Base-by-base conservation (phyloP, 805 yeast species). In the Wickerhamiella spandovensis region DNA sequence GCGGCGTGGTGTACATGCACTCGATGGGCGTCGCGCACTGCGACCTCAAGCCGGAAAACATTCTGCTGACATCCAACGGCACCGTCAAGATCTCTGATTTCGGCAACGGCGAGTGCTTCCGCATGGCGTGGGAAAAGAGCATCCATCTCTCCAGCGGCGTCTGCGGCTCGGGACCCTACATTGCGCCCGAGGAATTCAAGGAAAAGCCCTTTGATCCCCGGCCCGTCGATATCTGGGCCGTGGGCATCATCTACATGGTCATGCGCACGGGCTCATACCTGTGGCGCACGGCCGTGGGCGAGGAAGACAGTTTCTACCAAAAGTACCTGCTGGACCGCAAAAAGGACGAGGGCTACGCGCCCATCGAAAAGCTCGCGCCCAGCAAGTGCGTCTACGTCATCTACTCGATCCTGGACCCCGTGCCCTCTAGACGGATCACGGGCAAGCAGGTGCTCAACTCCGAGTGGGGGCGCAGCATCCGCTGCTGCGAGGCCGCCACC, bases 381-480 rank as follows among this genome's bases (percentile, higher is more conserved):
- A 89, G 94, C 1, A 72, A 95, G 58, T 89, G 97, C 63, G 73
- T 95, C 48, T 90, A 90, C 61, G 97, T 90, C 41, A 83, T 92
- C 52, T 90, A 90, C 64, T 85, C 95, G 20, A 84, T 92, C 50
- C 70, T 92, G 58, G 97, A 92, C 63, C 98, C 98, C 1, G 79
- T 82, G 32, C 95, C 98, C 3, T 70, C 75, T 13, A 75, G 97
- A 58, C 75, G 97, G 63, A 84, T 92, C 56, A 89, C 84, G 23
- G 94, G 94, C 13, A 78, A 78, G 58, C 97, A 90, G 67, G 78
- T 89, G 24, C 70, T 92, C 62, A 88, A 84, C 61, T 82, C 92
- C 64, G 97, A 92, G 66, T 90, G 97, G 97, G 95, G 95, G 0
- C 72, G 97, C 52, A 94, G 86, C 63, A 88, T 90, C 54, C 74